Evolutionary conservation across 805 yeast species (phyloP).

Genomic region (Barnettozyma salicaria): DNA sequence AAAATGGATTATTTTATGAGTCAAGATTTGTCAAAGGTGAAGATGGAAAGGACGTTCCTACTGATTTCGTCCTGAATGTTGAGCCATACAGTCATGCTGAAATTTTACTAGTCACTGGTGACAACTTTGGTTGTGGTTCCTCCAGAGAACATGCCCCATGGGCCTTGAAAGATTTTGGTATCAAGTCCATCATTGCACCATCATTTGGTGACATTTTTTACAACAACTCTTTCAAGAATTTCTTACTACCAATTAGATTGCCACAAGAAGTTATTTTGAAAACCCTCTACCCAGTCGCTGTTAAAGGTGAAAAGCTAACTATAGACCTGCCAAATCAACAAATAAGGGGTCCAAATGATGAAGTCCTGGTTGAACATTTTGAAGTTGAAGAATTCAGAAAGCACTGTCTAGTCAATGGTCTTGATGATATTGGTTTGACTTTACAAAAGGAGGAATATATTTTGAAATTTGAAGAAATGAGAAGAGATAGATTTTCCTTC

Average conservation of each 20-base stretch:
- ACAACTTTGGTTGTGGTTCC: slow-evolving; percentile 98
- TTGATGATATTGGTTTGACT: slow-evolving; percentile 95
- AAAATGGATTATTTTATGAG: slow-evolving; percentile 85
- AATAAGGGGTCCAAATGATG: slow-evolving; percentile 60
- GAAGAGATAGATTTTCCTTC: slow-evolving; percentile 82
- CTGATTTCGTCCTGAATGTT: slow-evolving; percentile 88
- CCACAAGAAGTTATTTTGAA: slow-evolving; percentile 66
- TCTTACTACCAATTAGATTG: slow-evolving; percentile 87
- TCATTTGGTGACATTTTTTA: slow-evolving; percentile 97
- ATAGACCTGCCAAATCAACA: slow-evolving; percentile 86
- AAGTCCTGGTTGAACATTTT: slow-evolving; percentile 73
- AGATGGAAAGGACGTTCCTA: slow-evolving; percentile 66
- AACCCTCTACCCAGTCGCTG: slow-evolving; percentile 77
- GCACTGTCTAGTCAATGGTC: slow-evolving; percentile 89
- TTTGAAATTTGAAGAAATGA: slow-evolving; percentile 61
- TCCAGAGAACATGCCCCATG: slow-evolving; percentile 99
- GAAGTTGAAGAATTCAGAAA: slow-evolving; percentile 90
- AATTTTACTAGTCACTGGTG: slow-evolving; percentile 88
- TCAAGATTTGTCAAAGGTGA: slow-evolving; percentile 67
- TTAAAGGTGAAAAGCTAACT: slow-evolving; percentile 58
- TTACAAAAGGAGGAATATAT: slow-evolving; percentile 82
- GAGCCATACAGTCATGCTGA: slow-evolving; percentile 77
- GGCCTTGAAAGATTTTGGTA: slow-evolving; percentile 98
- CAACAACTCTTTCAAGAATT: slow-evolving; percentile 95
- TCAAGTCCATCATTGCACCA: slow-evolving; percentile 92